These are phyloP conservation scores for Pseudogymnoascus sp. DNA, from an alignment of 2,329 filamentous ascomycete genomes.

Conservation along the genomic window DNA sequence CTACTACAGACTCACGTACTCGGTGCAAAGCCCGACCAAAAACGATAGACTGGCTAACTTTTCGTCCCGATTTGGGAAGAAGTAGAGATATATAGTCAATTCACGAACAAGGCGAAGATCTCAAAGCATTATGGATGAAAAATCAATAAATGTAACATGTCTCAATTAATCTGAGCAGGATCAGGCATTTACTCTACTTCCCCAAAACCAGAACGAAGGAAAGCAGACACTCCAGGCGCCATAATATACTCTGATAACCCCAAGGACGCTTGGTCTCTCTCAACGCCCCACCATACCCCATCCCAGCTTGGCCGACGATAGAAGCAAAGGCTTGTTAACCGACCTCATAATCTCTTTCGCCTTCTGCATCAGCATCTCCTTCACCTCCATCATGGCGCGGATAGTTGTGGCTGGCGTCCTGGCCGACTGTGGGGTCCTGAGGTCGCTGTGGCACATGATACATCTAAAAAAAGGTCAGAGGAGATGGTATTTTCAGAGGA, in stretches of 20 bases:
- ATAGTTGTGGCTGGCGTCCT: constrained; percentile 30
- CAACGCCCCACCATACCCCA: constrained; percentile 5
- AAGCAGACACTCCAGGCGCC: constrained; percentile 6
- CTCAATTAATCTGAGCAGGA: background rate
- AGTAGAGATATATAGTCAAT: constrained; percentile 25
- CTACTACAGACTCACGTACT: constrained; percentile 50
- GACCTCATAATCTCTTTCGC: constrained; percentile 36
- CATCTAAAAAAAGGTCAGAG: constrained; percentile 27
- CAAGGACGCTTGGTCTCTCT: background rate
- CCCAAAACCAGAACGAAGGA: background rate
- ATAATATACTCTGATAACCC: constrained; percentile 6
- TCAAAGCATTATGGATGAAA: background rate
- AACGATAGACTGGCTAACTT: constrained; percentile 61
- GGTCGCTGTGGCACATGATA: constrained; percentile 32
- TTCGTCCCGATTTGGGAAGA: constrained; percentile 67
- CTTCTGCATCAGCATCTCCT: constrained; percentile 37
- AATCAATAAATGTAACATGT: background rate
- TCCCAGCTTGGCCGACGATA: constrained; percentile 39
- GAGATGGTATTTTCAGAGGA: background rate
- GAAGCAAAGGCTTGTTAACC: constrained; percentile 46
- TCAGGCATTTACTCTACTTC: constrained; percentile 2
- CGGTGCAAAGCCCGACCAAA: constrained; percentile 49
- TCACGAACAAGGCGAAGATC: background rate
- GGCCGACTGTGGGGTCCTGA: constrained; percentile 30
- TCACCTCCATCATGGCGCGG: constrained; percentile 33